A percentile compares a stretch with the other conserved stretches of the same genome.
These are phyloP conservation scores for Luzula sylvatica DNA, from an alignment of 176 grass and related monocot genomes.

Conservation along the genomic window DNA sequence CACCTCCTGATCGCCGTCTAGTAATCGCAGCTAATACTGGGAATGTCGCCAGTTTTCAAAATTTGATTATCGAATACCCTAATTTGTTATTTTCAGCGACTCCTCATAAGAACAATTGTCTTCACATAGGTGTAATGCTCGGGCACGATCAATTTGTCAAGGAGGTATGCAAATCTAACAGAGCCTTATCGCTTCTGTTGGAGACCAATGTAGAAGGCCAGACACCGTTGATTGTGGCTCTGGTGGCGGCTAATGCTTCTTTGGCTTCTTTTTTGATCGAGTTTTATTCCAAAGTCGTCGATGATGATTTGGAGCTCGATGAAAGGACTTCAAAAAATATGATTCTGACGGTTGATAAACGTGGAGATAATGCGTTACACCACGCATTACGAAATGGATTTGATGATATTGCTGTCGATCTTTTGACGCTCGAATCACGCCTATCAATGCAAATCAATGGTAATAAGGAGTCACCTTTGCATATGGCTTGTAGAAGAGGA, in stretches of 20 bases:
- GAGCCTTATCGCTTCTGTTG: background rate
- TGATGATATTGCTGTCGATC: background rate
- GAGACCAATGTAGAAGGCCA: background rate
- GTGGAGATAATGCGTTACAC: constrained; percentile 1
- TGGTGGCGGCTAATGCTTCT: background rate
- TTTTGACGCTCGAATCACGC: background rate
- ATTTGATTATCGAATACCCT: background rate
- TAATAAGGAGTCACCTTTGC: background rate
- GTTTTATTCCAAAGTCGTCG: background rate
- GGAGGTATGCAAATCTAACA: background rate
- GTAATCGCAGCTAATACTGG: background rate
- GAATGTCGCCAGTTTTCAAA: background rate
- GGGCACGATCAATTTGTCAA: background rate
- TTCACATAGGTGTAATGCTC: background rate
- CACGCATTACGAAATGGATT: constrained; percentile 5
- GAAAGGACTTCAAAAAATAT: background rate
- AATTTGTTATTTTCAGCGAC: background rate
- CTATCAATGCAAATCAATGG: background rate
- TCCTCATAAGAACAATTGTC: constrained; percentile 1
- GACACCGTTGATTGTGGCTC: constrained; percentile 1
- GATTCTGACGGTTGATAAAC: background rate
- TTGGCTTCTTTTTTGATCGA: background rate
- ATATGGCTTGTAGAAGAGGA: constrained; percentile 5
- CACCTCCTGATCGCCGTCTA: background rate
- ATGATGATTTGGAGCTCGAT: background rate